phyloP scores from a whole-genome alignment of 495 filamentous ascomycete genomes.

The Penicillium paradoxum region DNA sequence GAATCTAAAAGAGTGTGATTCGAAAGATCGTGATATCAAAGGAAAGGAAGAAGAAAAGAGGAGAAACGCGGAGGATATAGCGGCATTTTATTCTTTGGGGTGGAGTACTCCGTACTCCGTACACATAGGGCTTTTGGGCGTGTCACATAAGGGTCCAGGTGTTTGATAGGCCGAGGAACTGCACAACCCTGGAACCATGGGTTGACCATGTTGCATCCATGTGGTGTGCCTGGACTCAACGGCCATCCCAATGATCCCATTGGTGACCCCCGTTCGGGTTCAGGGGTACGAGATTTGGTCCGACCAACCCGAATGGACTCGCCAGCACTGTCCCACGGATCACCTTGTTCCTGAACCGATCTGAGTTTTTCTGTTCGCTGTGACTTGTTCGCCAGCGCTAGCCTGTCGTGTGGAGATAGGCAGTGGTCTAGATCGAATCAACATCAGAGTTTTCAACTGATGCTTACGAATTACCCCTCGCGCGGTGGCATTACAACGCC shows the following conservation, averaged over 20 bases:
- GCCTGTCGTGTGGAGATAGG: not conserved
- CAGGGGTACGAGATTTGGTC: not conserved
- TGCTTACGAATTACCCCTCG: not conserved
- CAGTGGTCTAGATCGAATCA: slow-evolving; percentile 7
- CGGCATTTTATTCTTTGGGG: slow-evolving; percentile 3
- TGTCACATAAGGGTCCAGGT: not conserved
- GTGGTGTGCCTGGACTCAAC: not conserved
- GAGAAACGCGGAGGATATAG: not conserved
- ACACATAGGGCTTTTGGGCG: not conserved
- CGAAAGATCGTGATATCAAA: slow-evolving; percentile 4
- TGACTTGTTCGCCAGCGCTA: slow-evolving; percentile 1
- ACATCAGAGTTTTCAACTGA: not conserved
- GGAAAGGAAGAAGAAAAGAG: not conserved
- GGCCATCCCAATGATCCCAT: not conserved
- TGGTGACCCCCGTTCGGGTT: not conserved
- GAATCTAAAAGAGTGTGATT: slow-evolving; percentile 8
- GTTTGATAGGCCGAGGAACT: not conserved
- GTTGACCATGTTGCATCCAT: slow-evolving; percentile 2
- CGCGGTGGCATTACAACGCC: too few relatives aligned
- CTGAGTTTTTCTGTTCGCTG: not conserved
- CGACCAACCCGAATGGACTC: slow-evolving; percentile 7
- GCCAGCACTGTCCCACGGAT: not conserved
- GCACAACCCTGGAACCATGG: not conserved
- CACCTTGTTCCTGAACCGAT: not conserved
- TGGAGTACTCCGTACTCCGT: too few relatives aligned